These are phyloP conservation scores for Malania oleifera DNA, from an alignment of 164 flowering plant species.

Conservation along the genomic window DNA sequence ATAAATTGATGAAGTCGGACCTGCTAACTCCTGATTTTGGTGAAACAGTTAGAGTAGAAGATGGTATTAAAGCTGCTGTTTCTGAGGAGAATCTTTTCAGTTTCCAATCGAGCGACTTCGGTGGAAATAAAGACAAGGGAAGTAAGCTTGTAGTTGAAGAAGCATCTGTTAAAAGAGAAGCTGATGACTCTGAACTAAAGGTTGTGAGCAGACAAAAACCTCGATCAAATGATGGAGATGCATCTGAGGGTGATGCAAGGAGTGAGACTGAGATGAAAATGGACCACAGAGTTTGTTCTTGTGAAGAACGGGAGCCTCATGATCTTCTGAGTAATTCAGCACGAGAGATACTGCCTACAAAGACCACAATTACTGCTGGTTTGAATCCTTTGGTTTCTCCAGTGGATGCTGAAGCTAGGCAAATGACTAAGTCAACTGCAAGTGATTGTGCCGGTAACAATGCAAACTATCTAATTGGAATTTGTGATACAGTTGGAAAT, in stretches of 20 bases:
- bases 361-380: background rate
- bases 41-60: conserved; percentile 14
- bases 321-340: background rate
- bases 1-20: conserved; percentile 13
- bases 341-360: conserved; percentile 5
- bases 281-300: conserved; percentile 5
- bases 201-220: conserved; percentile 1
- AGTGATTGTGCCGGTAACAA: no score
- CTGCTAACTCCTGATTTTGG: conserved; percentile 4
- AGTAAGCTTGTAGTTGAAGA: conserved; percentile 11
- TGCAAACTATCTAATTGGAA: no score
- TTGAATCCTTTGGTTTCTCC: conserved; percentile 8
- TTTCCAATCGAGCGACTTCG: conserved; percentile 9
- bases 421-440: background rate
- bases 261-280: conserved; percentile 3
- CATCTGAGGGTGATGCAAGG: conserved; percentile 5
- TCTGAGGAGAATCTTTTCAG: conserved; percentile 8
- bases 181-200: conserved; percentile 14
- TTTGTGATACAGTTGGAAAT: no score
- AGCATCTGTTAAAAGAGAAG: conserved; percentile 8
- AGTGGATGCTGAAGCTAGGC: conserved; percentile 10
- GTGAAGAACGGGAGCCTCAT: conserved; percentile 15
- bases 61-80: conserved; percentile 2
- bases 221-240: conserved; percentile 8
- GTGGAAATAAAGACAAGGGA: conserved; percentile 9